Evolutionary conservation across 345 rosid genomes (phyloP).

Genomic region (Acer campestre): DNA sequence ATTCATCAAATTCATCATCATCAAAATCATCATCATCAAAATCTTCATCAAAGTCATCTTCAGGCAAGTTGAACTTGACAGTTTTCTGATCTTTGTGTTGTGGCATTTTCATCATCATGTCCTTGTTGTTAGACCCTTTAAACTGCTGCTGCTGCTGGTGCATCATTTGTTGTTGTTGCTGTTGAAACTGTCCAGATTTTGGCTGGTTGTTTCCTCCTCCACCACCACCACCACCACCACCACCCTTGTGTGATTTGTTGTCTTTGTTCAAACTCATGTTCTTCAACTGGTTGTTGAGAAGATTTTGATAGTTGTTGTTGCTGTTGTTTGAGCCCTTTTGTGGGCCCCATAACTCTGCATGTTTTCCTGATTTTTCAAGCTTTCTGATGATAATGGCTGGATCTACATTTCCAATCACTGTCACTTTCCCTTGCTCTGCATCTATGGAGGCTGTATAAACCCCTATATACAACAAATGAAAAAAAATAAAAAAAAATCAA

Average conservation of each 20-base stretch:
- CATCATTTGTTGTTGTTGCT: constrained; percentile 34
- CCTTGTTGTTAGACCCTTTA: constrained; percentile 43
- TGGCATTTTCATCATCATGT: constrained; percentile 32
- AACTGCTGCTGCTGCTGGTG: constrained; percentile 51
- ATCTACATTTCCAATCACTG: constrained; percentile 82
- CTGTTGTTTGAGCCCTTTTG: constrained; percentile 54
- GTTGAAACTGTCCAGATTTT: constrained; percentile 41
- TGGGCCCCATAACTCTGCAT: constrained; percentile 79
- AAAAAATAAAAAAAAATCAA: background rate
- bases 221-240: background rate
- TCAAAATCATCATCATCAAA: constrained; percentile 14
- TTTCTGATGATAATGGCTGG: constrained; percentile 69
- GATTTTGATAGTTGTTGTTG: constrained; percentile 37
- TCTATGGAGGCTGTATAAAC: constrained; percentile 64
- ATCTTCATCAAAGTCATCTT: constrained; percentile 47
- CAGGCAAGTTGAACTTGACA: constrained; percentile 62
- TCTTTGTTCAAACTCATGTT: constrained; percentile 50
- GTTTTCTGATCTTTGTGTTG: constrained; percentile 57
- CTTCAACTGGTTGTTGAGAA: constrained; percentile 51
- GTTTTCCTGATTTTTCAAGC: constrained; percentile 86
- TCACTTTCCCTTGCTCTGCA: constrained; percentile 85
- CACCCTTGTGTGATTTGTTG: constrained; percentile 57
- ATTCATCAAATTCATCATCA: constrained; percentile 31
- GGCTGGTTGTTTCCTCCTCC: constrained; percentile 22
- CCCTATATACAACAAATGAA: constrained; percentile 47